A percentile compares a stretch with the other conserved stretches of the same genome.
Evolutionary conservation across 352 stramenopile genomes (phyloP).

Genomic region (Hyaloperonospora arabidopsidis): DNA sequence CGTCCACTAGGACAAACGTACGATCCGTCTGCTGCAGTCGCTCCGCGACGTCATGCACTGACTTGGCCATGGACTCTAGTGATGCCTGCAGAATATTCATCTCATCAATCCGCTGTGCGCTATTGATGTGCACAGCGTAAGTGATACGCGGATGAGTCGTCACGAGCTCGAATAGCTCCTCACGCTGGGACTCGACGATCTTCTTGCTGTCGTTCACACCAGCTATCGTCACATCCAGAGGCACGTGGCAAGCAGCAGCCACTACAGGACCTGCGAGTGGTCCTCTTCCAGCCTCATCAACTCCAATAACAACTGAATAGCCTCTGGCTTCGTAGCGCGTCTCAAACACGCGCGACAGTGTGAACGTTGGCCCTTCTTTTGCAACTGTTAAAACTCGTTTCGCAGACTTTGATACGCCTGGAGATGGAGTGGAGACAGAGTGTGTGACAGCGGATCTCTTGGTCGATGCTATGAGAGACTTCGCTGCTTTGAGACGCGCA

Average conservation of each 20-base stretch:
- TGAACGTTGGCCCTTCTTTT: slow-evolving; percentile 12
- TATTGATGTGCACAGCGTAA: slow-evolving; percentile 84
- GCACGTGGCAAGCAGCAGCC: slow-evolving; percentile 63
- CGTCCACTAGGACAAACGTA: slow-evolving; percentile 92
- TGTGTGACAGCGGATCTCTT: too few relatives aligned
- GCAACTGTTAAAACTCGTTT: slow-evolving; percentile 12
- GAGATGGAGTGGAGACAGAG: too few relatives aligned
- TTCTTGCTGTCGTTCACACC: slow-evolving; percentile 94
- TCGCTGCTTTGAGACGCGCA: slow-evolving; percentile 16
- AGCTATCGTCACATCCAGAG: slow-evolving; percentile 66
- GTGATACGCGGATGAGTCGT: slow-evolving; percentile 62
- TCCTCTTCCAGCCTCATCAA: slow-evolving; percentile 94
- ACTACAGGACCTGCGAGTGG: slow-evolving; percentile 90
- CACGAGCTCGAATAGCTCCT: slow-evolving; percentile 87
- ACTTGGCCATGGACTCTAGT: slow-evolving; percentile 91
- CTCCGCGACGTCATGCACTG: slow-evolving; percentile 54
- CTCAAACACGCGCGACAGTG: slow-evolving; percentile 53
- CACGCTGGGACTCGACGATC: slow-evolving; percentile 90
- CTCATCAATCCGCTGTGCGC: slow-evolving; percentile 90
- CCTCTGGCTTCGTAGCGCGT: slow-evolving; percentile 39
- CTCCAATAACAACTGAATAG: slow-evolving; percentile 83
- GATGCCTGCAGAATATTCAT: slow-evolving; percentile 99
- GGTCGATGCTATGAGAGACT: not conserved
- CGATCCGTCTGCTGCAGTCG: slow-evolving; percentile 22
- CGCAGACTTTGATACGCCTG: not conserved